Evolutionary conservation across 2,329 filamentous ascomycete species (phyloP).

Genomic region (Trichoderma sp.): DNA sequence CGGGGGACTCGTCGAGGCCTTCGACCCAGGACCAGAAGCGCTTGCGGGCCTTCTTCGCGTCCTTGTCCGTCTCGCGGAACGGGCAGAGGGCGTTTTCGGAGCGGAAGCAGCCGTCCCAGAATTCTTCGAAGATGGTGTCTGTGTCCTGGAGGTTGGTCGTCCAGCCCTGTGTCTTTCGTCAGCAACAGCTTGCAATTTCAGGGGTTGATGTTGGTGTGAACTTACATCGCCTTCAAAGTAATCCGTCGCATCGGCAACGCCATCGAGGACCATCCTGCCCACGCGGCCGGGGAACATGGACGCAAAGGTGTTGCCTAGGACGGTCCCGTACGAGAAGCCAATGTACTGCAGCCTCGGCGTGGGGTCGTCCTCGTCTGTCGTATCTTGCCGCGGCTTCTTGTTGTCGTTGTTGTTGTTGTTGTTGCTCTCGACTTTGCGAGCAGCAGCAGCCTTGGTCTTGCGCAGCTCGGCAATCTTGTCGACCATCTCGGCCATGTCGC

Average conservation of each 20-base stretch:
- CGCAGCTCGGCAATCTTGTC: constrained; percentile 43
- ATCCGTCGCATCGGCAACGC: constrained; percentile 42
- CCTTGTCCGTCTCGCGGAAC: constrained; percentile 31
- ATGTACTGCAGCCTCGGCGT: constrained; percentile 46
- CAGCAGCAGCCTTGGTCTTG: neutral
- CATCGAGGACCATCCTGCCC: constrained; percentile 47
- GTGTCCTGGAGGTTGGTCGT: constrained; percentile 42
- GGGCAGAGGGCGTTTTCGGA: constrained; percentile 35
- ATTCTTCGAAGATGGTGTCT: constrained; percentile 39
- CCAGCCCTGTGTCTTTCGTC: constrained; percentile 40
- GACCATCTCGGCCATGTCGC: constrained; percentile 49
- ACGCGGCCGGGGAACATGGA: constrained; percentile 42
- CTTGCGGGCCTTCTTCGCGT: constrained; percentile 34
- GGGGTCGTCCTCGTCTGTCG: neutral
- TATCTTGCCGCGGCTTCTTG: constrained; percentile 1
- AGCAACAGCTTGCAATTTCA: no score
- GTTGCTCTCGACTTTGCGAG: neutral
- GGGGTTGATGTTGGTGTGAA: neutral
- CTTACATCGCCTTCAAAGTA: constrained; percentile 35
- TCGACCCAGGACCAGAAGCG: constrained; percentile 39
- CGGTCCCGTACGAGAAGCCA: constrained; percentile 50
- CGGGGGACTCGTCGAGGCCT: constrained; percentile 35
- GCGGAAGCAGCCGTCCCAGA: constrained; percentile 43
- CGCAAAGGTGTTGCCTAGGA: constrained; percentile 41
- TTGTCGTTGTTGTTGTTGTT: neutral